Evolutionary conservation across 202 grass and related monocot species (phyloP).

Genomic region (Hordeum pubiflorum): DNA sequence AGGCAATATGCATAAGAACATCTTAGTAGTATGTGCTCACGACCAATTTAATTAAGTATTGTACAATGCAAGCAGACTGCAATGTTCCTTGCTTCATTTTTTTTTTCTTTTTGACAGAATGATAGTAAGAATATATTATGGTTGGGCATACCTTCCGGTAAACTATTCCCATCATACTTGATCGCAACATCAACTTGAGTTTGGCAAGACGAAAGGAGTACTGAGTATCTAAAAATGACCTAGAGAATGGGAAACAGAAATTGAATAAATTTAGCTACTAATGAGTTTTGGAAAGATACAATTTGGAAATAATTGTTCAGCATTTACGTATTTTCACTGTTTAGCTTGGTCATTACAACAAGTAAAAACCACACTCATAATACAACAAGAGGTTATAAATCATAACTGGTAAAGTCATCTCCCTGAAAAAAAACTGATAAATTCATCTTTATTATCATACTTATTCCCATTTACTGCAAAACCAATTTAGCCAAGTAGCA

Average conservation of each 20-base stretch:
- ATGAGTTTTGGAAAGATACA: not conserved
- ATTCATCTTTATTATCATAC: not conserved
- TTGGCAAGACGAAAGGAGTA: slow-evolving; percentile 81
- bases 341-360: not conserved
- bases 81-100: not conserved
- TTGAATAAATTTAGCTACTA: not conserved
- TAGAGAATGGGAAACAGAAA: not conserved
- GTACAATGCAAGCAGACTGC: not conserved
- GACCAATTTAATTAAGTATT: not conserved
- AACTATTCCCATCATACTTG: slow-evolving; percentile 76
- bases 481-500: slow-evolving; percentile 19
- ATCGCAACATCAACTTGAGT: slow-evolving; percentile 90
- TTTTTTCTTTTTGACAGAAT: not conserved
- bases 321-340: not conserved
- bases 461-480: not conserved
- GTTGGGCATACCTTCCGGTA: slow-evolving; percentile 69
- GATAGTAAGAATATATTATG: not conserved
- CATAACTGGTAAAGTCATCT: not conserved
- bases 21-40: not conserved
- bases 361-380: not conserved
- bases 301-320: not conserved
- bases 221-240: slow-evolving; percentile 89
- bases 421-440: not conserved
- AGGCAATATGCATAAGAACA: not conserved
- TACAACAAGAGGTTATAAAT: not conserved